phyloP scores from a whole-genome alignment of 129 eudicot species.

The Escallonia herrerae region DNA sequence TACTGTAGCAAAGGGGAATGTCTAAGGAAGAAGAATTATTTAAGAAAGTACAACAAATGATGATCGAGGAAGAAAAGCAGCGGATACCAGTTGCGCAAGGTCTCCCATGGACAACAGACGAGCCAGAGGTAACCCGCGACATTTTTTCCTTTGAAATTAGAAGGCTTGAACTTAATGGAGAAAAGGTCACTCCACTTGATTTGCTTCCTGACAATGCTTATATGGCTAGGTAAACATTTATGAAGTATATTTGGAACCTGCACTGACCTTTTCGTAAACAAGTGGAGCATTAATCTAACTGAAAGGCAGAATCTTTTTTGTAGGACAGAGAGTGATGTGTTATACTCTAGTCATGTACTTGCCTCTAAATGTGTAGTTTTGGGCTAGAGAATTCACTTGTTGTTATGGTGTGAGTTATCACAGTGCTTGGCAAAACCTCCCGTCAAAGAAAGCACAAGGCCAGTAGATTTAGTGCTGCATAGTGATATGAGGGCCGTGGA shows the following conservation, averaged over 20 bases:
- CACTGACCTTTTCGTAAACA: not conserved
- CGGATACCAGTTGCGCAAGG: constrained; percentile 87
- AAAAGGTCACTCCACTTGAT: too few species aligned
- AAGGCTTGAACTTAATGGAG: too few species aligned
- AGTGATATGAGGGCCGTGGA: constrained; percentile 82
- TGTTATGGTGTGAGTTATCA: constrained; percentile 11
- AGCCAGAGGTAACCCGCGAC: constrained; percentile 66
- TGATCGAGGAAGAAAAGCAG: constrained; percentile 72
- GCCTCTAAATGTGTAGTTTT: not conserved
- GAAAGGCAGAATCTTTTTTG: too few species aligned
- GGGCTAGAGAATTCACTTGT: not conserved
- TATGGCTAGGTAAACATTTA: not conserved
- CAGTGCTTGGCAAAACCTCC: constrained; percentile 81
- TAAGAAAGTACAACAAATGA: constrained; percentile 67
- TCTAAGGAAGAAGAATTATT: constrained; percentile 79
- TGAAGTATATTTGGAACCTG: not conserved
- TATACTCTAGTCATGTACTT: too few species aligned
- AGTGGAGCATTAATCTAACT: too few species aligned
- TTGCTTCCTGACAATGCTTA: too few species aligned
- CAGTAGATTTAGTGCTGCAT: constrained; percentile 70
- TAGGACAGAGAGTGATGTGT: too few species aligned
- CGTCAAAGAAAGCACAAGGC: constrained; percentile 71
- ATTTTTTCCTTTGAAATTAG: not conserved
- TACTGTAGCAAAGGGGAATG: constrained; percentile 78
- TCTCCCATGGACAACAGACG: constrained; percentile 96